phyloP scores from a whole-genome alignment of 2,329 filamentous ascomycete genomes.

The Phialemoniopsis sp. region DNA sequence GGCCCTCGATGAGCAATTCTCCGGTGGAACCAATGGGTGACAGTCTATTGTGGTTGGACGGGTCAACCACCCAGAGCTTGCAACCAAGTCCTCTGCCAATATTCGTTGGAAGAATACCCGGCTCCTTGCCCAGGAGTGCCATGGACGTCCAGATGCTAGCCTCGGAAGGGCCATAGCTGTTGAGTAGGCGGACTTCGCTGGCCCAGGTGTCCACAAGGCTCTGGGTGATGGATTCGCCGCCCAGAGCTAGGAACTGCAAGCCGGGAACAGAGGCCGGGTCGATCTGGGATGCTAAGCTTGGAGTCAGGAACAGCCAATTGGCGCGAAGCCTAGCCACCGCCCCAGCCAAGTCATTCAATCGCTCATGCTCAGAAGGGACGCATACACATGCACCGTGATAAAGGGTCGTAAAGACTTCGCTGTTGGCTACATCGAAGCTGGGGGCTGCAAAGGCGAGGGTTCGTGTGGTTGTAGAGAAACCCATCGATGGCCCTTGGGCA shows the following conservation, averaged over 20 bases:
- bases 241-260: conserved; percentile 9
- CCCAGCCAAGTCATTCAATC: conserved; percentile 26
- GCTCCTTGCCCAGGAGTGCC: conserved; percentile 5
- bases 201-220: conserved; percentile 9
- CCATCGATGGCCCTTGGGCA: too few relatives aligned
- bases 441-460: too few relatives aligned
- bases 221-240: conserved; percentile 12
- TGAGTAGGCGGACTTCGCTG: conserved; percentile 6
- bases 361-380: conserved; percentile 29
- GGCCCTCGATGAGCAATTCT: conserved; percentile 34
- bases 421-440: too few relatives aligned
- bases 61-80: conserved; percentile 23
- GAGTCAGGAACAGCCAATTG: conserved; percentile 15
- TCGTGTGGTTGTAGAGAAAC: too few relatives aligned
- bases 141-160: conserved; percentile 6
- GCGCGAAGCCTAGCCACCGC: conserved; percentile 11
- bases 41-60: conserved; percentile 16
- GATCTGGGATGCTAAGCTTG: conserved; percentile 14
- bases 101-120: conserved; percentile 2
- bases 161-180: conserved; percentile 13
- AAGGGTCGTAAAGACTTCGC: too few relatives aligned
- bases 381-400: too few relatives aligned
- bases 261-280: conserved; percentile 8
- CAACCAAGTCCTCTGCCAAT: too few relatives aligned
- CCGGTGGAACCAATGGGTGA: conserved; percentile 22